A percentile compares a stretch with the other conserved stretches of the same genome.
Conservation (phyloP, 2,329 filamentous ascomycete genomes). For the Colletotrichum australisinense region DNA sequence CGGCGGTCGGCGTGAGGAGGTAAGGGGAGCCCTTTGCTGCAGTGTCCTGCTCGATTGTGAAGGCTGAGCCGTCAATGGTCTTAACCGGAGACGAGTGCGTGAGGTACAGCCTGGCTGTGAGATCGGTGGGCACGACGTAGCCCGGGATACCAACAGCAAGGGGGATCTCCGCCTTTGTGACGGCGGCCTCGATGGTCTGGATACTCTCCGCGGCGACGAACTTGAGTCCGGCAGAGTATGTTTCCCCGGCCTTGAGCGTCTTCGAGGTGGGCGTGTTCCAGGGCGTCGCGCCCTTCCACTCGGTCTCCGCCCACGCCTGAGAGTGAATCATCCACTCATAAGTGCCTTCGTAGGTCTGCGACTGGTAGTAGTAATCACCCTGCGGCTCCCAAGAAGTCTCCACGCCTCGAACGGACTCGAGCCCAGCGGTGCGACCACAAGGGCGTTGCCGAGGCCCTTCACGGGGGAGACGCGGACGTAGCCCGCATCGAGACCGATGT, state of each 20-base stretch:
- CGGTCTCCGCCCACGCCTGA: constrained; percentile 65
- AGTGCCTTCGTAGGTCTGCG: constrained; percentile 69
- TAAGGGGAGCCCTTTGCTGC: constrained; percentile 44
- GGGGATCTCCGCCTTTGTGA: constrained; percentile 54
- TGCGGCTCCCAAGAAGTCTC: constrained; percentile 61
- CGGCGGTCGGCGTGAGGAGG: constrained; percentile 53
- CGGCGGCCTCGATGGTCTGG: constrained; percentile 59
- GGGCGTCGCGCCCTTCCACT: constrained; percentile 60
- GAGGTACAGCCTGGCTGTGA: constrained; percentile 58
- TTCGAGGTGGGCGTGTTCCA: constrained; percentile 67
- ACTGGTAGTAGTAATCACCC: constrained; percentile 55
- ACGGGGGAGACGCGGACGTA: constrained; percentile 65
- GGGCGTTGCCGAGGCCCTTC: constrained; percentile 60
- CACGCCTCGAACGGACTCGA: constrained; percentile 64
- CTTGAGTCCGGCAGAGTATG: constrained; percentile 59
- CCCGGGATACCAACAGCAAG: constrained; percentile 65
- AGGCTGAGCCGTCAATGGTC: constrained; percentile 50
- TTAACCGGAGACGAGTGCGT: constrained; percentile 51
- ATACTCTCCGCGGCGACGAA: constrained; percentile 59
- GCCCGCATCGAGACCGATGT: constrained; percentile 69
- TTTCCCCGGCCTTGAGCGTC: constrained; percentile 55
- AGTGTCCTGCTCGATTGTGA: constrained; percentile 38
- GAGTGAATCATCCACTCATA: constrained; percentile 70
- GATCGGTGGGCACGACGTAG: constrained; percentile 62
- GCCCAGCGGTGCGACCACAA: constrained; percentile 65